Evolutionary conservation across 441 rosid species (phyloP), one percentile per base, ranked within the genome.

Genomic region (Arabidopsis lyrata): DNA sequence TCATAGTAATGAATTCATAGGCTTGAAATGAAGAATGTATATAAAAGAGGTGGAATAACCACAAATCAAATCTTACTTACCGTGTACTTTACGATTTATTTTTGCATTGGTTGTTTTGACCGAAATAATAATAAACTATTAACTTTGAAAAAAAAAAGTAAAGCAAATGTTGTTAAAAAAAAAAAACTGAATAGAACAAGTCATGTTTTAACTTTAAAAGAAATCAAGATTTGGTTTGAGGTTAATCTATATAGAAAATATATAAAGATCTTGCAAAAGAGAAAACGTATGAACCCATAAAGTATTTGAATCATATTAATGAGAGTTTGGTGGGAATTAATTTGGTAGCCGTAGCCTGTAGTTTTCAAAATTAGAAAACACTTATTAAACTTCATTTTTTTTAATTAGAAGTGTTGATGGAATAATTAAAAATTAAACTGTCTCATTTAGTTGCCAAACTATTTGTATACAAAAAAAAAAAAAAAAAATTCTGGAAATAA

Each of bases 311-410:
- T 49, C 62, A 49, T 41, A 59, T 67, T 67, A 60, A 75, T 53
- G 50, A 68, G 16, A 8, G 44, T 68, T 53, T 59, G 68, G 78
- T 74, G 68, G 73, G 67, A 39, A 52, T 59, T 74, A 12, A 74
- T 66, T 58, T 53, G 78, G 74, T 68, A 61, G 78, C 74, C 73
- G 73, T 74, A 66, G 54, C 55, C 15, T 39, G 45, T 63, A 73
- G 39, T n/a, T 55, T 54, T 63, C 38, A 13, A n/a, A 53, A 41
- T 53, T 13, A n/a, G n/a, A 31, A 39, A 36, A 20, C 9, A 12
- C 3, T 18, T 6, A 22, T 27, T 16, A 8, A 34, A 22, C 11
- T 34, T 47, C 8, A 34, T 18, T 36, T 10, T 36, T n/a, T n/a
- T n/a, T n/a, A 2, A 20, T 16, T 47, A 47, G 0, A 15, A 38